These are phyloP conservation scores for Eragrostis curvula DNA, from an alignment of 176 grass and related monocot species.

Conservation along the genomic window DNA sequence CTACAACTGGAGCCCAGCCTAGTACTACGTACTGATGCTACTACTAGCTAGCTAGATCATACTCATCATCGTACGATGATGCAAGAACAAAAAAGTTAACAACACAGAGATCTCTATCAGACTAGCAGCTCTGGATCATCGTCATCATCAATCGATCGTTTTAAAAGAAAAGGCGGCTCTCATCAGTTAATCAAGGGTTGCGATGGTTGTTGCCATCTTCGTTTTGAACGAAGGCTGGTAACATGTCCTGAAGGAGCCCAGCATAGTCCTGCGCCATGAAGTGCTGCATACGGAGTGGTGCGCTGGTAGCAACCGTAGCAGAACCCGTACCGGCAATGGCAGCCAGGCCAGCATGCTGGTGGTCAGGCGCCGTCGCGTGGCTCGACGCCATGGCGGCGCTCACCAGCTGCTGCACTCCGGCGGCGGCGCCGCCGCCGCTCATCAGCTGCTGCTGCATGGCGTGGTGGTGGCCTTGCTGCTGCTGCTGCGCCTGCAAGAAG, in stretches of 20 bases:
- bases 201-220: not conserved
- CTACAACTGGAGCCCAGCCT: not conserved
- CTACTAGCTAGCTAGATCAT: slow-evolving; percentile 32
- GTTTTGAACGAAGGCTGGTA: slow-evolving; percentile 63
- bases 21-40: not conserved
- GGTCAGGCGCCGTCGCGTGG: not conserved
- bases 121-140: slow-evolving; percentile 19
- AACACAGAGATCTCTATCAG: slow-evolving; percentile 13
- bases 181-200: slow-evolving; percentile 29
- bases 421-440: not conserved
- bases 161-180: not conserved
- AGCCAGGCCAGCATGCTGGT: not conserved
- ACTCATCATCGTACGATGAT: not conserved
- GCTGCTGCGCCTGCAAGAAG: slow-evolving; percentile 28
- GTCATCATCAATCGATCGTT: not conserved
- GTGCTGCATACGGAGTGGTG: slow-evolving; percentile 58
- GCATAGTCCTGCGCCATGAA: slow-evolving; percentile 67
- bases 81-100: slow-evolving; percentile 31
- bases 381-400: slow-evolving; percentile 22
- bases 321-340: slow-evolving; percentile 2
- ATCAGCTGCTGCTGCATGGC: slow-evolving; percentile 37
- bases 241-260: slow-evolving; percentile 89
- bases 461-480: not conserved
- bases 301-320: not conserved
- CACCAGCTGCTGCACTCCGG: slow-evolving; percentile 18